A percentile compares a stretch with the other conserved stretches of the same genome.
Evolutionary conservation across 2,329 filamentous ascomycete genomes (phyloP).

Genomic region (Knoxdaviesia proteae): DNA sequence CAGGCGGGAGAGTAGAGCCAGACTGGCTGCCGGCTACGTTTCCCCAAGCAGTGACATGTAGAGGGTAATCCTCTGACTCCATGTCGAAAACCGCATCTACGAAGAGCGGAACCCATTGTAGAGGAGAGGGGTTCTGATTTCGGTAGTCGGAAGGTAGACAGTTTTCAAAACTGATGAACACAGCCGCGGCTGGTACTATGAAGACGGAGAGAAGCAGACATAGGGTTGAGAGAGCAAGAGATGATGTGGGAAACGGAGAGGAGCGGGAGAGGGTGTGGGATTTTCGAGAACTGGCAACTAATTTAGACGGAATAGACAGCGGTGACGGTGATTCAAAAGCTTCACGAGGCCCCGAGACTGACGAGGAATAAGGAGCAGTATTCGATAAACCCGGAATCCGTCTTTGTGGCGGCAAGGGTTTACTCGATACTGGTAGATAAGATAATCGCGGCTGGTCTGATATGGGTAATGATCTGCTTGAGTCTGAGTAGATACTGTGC

Average conservation of each 20-base stretch:
- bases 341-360: no score
- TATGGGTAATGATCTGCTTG: no score
- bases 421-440: no score
- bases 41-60: constrained; percentile 69
- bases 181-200: constrained; percentile 31
- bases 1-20: constrained; percentile 34
- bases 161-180: constrained; percentile 61
- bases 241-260: background rate
- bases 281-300: no score
- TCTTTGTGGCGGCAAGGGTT: no score
- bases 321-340: no score
- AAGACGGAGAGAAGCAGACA: constrained; percentile 15
- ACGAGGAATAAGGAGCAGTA: no score
- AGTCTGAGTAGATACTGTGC: no score
- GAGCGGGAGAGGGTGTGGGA: no score
- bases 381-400: no score
- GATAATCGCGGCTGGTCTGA: no score
- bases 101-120: constrained; percentile 64
- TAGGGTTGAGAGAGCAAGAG: constrained; percentile 7
- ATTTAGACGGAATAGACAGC: no score
- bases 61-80: constrained; percentile 33
- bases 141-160: constrained; percentile 48
- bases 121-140: constrained; percentile 29
- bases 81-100: constrained; percentile 57
- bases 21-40: constrained; percentile 64